Evolutionary conservation across 768 basidiomycete species (phyloP).

Genomic region (Naganishia vishniacii): DNA sequence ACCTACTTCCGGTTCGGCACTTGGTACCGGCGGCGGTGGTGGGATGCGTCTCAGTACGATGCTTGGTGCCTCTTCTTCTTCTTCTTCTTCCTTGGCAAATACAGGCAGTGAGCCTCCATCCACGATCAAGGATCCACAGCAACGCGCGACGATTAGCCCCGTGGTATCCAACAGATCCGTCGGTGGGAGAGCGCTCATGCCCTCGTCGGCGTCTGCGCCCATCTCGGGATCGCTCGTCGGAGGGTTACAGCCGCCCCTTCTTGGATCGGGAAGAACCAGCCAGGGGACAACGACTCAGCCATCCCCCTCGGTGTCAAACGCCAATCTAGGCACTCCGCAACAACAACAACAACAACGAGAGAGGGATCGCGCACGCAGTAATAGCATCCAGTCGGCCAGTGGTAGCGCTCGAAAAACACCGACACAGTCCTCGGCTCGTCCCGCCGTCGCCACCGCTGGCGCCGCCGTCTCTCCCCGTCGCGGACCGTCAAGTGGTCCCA

Average conservation of each 20-base stretch:
- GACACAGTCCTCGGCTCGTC: background rate
- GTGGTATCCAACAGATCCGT: constrained; percentile 6
- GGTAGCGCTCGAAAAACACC: constrained; percentile 2
- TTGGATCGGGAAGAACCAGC: background rate
- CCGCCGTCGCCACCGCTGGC: background rate
- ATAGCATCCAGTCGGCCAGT: constrained; percentile 9
- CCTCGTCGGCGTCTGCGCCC: background rate
- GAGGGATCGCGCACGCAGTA: constrained; percentile 1
- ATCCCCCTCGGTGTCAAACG: background rate
- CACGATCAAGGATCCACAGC: background rate
- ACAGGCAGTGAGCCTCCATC: too few species aligned
- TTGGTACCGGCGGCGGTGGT: too few species aligned
- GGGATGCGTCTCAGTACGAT: constrained; percentile 11
- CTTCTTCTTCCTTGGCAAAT: too few species aligned
- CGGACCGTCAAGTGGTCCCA: background rate
- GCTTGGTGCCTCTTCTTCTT: background rate
- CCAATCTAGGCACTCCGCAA: background rate
- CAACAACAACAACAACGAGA: background rate
- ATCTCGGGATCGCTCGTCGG: background rate
- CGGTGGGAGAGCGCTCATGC: background rate
- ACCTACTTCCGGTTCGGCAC: background rate
- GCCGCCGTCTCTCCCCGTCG: constrained; percentile 1
- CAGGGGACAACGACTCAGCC: background rate
- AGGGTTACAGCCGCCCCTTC: background rate
- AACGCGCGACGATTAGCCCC: background rate